Conservation (phyloP, 2,329 filamentous ascomycete genomes). For the Epichloe amarillans region DNA sequence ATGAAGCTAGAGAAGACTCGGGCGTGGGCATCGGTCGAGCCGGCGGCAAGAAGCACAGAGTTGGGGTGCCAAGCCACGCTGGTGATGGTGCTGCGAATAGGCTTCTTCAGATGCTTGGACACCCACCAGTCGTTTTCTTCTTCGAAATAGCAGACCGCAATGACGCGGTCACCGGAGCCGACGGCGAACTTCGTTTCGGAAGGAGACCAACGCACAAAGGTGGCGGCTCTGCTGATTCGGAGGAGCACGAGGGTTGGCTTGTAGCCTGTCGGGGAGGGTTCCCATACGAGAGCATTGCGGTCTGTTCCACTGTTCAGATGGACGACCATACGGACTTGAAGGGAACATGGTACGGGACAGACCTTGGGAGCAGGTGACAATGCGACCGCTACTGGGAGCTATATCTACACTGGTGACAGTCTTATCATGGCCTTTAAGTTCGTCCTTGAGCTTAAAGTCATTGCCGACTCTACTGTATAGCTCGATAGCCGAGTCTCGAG, state of each 20-base stretch:
- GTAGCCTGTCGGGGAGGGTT: constrained; percentile 81
- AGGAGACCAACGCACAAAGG: constrained; percentile 93
- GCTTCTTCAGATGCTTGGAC: constrained; percentile 98
- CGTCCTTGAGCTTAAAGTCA: constrained; percentile 74
- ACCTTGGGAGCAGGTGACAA: constrained; percentile 97
- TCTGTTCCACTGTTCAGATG: constrained; percentile 36
- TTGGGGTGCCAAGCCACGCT: constrained; percentile 95
- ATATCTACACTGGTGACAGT: constrained; percentile 94
- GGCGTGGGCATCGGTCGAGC: constrained; percentile 94
- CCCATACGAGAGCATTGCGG: constrained; percentile 96
- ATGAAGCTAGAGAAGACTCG: constrained; percentile 91
- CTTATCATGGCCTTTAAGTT: constrained; percentile 94
- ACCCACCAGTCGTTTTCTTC: constrained; percentile 99
- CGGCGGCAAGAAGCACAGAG: constrained; percentile 84
- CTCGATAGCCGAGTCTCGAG: constrained; percentile 80
- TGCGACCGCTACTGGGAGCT: constrained; percentile 77
- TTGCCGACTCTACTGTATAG: constrained; percentile 64
- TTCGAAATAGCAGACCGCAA: constrained; percentile 97
- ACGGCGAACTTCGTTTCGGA: constrained; percentile 97
- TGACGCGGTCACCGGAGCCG: constrained; percentile 86
- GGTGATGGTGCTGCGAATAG: constrained; percentile 92
- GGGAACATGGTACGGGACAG: constrained; percentile 3
- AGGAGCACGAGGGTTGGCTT: constrained; percentile 95
- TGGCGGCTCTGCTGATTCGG: constrained; percentile 91
- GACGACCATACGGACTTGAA: no score